Base-by-base conservation (phyloP, 352 stramenopile species). In the Lagenidium sp. region DNA sequence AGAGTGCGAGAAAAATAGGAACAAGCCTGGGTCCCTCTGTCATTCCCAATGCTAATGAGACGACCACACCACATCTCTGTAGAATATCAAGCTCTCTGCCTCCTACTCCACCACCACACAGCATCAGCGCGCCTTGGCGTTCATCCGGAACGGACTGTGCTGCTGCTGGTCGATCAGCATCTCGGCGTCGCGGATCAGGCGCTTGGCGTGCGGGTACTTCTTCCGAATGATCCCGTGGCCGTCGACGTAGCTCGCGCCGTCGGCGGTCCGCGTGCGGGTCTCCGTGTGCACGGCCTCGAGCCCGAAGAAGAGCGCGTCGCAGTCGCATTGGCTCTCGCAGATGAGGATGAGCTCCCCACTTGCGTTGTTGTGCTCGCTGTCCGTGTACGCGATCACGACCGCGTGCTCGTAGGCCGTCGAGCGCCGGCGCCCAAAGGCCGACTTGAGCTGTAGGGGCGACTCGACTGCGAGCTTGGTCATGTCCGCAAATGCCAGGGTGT, bases 201-300 rank as follows among this genome's bases (percentile, higher is more conserved):
- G 65, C 57, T 84, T 86, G 30, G 70, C 71, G 40, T 83, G 74
- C 2, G 72, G 59, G 18, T 68, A 57, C 21, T 82, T 79, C 34
- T 71, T 76, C 10, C 74, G 74, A 39, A 84, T 82, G 28, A 68
- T 55, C 7, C 74, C 74, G 36, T 83, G 63, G 13, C 66, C 62
- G 41, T 87, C 74, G 1, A 84, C 70, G 39, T 77, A 83, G 19
- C 55, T 75, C 1, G 68, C 72, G 2, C 70, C 70, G 19, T 69
- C 44, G 7, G 57, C 57, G 0, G 71, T 68, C 35, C 70, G 60
- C 0, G 37, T 55, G 13, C 56, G 51, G 3, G 57, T 63, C 47
- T 87, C 74, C 0, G 37, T 45, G 44, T 82, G 48, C 23, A 87
- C 41, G 32, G 70, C 63, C 16, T 53, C 54, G 30, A 87, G 43